Conservation (phyloP, 768 basidiomycete genomes). For the Mrakia blollopis region DNA sequence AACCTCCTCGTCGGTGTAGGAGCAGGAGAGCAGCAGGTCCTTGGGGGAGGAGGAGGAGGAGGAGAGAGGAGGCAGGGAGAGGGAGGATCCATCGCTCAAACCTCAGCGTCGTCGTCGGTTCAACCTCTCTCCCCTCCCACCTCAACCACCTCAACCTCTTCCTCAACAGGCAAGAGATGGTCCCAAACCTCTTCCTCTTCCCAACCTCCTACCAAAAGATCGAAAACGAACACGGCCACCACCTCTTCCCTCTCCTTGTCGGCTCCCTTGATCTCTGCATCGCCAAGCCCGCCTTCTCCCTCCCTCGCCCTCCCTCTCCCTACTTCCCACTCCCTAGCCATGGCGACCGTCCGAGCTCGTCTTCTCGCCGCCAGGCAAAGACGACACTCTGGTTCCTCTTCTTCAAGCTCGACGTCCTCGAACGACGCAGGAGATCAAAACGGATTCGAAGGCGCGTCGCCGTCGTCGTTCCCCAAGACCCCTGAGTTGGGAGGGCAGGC, state of each 20-base stretch:
- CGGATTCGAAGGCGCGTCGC: not conserved
- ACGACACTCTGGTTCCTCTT: not conserved
- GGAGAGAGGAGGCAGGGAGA: not conserved
- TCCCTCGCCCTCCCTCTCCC: not conserved
- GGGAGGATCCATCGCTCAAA: not conserved
- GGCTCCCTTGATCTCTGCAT: not conserved
- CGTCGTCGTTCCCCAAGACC: not conserved
- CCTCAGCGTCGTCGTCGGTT: not conserved
- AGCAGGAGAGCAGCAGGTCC: not conserved
- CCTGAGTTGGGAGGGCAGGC: not conserved
- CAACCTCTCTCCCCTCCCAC: not conserved
- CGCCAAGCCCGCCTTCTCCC: not conserved
- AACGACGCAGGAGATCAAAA: not conserved
- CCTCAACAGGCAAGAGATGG: not conserved
- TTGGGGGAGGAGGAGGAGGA: not conserved
- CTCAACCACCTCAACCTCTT: not conserved
- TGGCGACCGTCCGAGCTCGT: slow-evolving; percentile 25
- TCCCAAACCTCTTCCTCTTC: not conserved
- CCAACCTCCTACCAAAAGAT: not conserved
- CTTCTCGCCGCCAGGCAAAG: not conserved
- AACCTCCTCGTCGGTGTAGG: not conserved
- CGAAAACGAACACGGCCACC: not conserved
- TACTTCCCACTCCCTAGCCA: slow-evolving; percentile 21
- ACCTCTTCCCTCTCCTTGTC: not conserved
- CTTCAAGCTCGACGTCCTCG: not conserved